phyloP scores from a whole-genome alignment of 2,329 filamentous ascomycete species.

The Emergomyces pasteurianus region DNA sequence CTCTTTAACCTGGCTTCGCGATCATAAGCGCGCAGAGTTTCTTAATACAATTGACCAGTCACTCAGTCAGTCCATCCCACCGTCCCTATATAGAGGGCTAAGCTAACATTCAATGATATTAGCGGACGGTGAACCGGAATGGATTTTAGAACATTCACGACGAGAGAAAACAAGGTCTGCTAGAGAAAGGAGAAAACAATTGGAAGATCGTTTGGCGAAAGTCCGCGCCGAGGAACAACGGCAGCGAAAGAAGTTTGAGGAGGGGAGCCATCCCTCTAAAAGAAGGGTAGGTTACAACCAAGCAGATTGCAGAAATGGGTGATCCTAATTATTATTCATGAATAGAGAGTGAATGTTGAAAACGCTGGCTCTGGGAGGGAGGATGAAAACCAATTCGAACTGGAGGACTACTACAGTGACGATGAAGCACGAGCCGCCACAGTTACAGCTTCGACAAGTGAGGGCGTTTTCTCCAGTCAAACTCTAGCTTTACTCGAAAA shows the following conservation, averaged over 20 bases:
- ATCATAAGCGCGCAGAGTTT: slow-evolving; percentile 55
- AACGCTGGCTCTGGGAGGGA: slow-evolving; percentile 14
- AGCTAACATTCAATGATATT: background rate
- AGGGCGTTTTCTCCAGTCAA: slow-evolving; percentile 54
- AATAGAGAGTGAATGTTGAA: slow-evolving; percentile 19
- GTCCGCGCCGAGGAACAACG: slow-evolving; percentile 52
- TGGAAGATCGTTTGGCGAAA: slow-evolving; percentile 58
- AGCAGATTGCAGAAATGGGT: background rate
- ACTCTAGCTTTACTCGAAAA: slow-evolving; percentile 63
- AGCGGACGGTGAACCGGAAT: slow-evolving; percentile 62
- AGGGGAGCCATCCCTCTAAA: slow-evolving; percentile 38
- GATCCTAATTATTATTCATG: background rate
- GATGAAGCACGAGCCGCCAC: slow-evolving; percentile 30
- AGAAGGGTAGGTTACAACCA: slow-evolving; percentile 24
- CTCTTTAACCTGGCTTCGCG: slow-evolving; percentile 79
- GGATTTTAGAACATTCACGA: slow-evolving; percentile 69
- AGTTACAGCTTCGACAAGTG: slow-evolving; percentile 19
- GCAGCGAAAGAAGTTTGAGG: slow-evolving; percentile 40
- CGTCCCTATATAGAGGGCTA: background rate
- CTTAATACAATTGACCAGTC: slow-evolving; percentile 39
- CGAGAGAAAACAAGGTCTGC: slow-evolving; percentile 57
- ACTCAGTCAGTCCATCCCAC: background rate
- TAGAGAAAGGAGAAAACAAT: slow-evolving; percentile 53
- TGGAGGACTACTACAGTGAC: slow-evolving; percentile 64
- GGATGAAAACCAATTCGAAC: slow-evolving; percentile 58